Conservation (phyloP, 129 eudicot species). For the Dittrichia graveolens region DNA sequence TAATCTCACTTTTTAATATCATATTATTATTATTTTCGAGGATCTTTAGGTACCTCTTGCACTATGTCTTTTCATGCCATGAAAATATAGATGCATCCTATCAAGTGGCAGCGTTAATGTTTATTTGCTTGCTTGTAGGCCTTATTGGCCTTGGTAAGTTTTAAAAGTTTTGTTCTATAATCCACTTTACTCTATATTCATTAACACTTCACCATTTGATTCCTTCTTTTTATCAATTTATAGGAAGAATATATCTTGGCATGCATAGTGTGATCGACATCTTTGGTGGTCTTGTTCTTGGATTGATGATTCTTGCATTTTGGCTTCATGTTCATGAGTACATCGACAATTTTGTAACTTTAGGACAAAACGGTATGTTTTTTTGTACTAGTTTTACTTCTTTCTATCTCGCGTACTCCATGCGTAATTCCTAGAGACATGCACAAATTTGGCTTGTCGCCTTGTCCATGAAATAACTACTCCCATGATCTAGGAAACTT, state of each 20-base stretch:
- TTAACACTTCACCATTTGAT: not conserved
- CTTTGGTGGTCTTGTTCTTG: conserved; percentile 79
- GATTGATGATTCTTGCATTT: conserved; percentile 69
- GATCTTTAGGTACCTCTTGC: conserved; percentile 64
- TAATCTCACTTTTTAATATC: conserved; percentile 6
- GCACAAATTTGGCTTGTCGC: too few species aligned
- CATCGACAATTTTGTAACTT: conserved; percentile 69
- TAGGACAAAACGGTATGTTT: conserved; percentile 81
- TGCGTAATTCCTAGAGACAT: too few species aligned
- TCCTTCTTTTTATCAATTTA: conserved; percentile 10
- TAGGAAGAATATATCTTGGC: conserved; percentile 94
- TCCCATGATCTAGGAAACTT: too few species aligned
- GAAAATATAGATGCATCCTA: conserved; percentile 38
- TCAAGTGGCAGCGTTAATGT: conserved; percentile 37
- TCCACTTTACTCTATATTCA: conserved; percentile 2
- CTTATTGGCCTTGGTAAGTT: conserved; percentile 74
- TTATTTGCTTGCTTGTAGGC: conserved; percentile 56
- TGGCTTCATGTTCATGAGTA: conserved; percentile 73
- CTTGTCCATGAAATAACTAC: too few species aligned
- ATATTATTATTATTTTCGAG: conserved; percentile 8
- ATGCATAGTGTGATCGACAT: conserved; percentile 96
- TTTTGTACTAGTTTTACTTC: conserved; percentile 13
- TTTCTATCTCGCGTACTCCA: not conserved
- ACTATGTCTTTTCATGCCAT: conserved; percentile 53
- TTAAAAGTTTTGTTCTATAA: not conserved